Conservation (phyloP, 345 rosid genomes). For the Kandelia obovata region DNA sequence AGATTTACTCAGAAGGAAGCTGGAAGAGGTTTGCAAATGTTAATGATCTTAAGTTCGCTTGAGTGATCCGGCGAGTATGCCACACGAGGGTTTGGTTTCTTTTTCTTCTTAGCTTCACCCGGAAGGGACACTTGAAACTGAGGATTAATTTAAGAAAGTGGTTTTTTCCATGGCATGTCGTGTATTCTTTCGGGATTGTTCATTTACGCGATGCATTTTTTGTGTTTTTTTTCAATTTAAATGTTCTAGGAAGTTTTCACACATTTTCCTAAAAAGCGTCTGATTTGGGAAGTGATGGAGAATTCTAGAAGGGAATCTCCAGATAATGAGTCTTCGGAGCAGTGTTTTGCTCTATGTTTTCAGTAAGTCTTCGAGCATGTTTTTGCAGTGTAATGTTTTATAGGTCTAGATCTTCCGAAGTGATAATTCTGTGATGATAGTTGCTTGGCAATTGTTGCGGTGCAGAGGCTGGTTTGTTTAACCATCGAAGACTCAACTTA, state of each 20-base stretch:
- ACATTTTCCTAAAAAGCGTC: conserved; percentile 36
- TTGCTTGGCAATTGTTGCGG: conserved; percentile 41
- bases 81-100: conserved; percentile 47
- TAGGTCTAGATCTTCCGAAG: neutral
- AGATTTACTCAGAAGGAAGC: conserved; percentile 58
- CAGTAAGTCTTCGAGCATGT: neutral
- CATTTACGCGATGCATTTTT: neutral
- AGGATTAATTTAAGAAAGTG: neutral
- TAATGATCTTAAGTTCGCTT: conserved; percentile 43
- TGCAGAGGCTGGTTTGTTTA: conserved; percentile 68
- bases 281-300: conserved; percentile 40
- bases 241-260: conserved; percentile 43
- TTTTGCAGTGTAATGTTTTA: neutral
- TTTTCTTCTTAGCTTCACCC: conserved; percentile 51
- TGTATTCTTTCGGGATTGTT: neutral
- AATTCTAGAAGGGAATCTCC: conserved; percentile 34
- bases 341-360: conserved; percentile 15
- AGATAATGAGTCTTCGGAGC: conserved; percentile 49
- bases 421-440: conserved; percentile 13
- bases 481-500: conserved; percentile 56
- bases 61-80: conserved; percentile 64
- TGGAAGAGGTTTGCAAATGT: conserved; percentile 67
- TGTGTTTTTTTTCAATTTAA: neutral
- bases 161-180: neutral
- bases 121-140: conserved; percentile 49